Conservation (phyloP, 2,329 filamentous ascomycete species). For the Metarhizium humberi region DNA sequence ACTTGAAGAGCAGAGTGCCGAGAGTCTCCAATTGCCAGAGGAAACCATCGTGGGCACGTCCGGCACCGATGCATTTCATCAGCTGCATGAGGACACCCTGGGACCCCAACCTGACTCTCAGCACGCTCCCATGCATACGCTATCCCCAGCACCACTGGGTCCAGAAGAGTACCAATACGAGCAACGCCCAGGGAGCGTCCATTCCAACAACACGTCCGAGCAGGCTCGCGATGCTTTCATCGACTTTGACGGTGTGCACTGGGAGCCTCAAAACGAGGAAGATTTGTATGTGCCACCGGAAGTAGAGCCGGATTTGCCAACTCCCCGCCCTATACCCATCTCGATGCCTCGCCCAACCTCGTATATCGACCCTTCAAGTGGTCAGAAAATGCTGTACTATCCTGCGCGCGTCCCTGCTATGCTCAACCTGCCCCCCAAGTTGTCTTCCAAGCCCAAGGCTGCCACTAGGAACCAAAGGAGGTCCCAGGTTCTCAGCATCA, state of each 20-base stretch:
- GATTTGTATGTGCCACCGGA: conserved; percentile 14
- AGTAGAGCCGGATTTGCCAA: conserved; percentile 12
- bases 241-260: conserved; percentile 77
- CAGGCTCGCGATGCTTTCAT: conserved; percentile 61
- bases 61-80: conserved; percentile 22
- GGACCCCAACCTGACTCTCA: conserved; percentile 1
- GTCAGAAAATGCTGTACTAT: conserved; percentile 84
- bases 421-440: conserved; percentile 81
- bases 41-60: conserved; percentile 22
- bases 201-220: conserved; percentile 52
- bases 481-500: conserved; percentile 60
- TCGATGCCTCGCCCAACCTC: conserved; percentile 38
- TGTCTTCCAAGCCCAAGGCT: conserved; percentile 64
- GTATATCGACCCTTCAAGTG: conserved; percentile 54
- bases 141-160: neutral
- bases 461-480: conserved; percentile 59
- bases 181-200: conserved; percentile 33
- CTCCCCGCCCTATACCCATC: conserved; percentile 15
- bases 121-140: neutral
- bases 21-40: conserved; percentile 14
- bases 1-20: conserved; percentile 27
- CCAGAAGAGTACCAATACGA: conserved; percentile 6
- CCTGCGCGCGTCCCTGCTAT: conserved; percentile 89
- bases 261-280: conserved; percentile 41
- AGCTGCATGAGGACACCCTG: conserved; percentile 20